phyloP scores from a whole-genome alignment of 768 basidiomycete species.

The Leccinum longicurvipes region DNA sequence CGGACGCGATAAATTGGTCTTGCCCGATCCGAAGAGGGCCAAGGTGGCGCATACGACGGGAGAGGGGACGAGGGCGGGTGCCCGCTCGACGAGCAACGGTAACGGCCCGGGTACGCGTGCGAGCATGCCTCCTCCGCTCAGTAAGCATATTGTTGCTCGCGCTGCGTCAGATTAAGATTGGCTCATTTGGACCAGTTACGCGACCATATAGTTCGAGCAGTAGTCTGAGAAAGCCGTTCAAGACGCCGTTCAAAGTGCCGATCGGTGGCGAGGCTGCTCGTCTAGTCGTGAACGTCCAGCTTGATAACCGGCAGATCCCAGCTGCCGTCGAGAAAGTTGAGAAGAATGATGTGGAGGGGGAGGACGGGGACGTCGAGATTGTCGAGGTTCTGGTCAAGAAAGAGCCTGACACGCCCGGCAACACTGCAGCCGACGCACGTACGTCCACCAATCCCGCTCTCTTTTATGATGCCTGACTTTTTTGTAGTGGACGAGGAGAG shows the following conservation, averaged over 20 bases:
- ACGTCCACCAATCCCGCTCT: neutral
- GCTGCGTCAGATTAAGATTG: neutral
- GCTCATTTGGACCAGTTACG: constrained; percentile 36
- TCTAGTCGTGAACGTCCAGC: constrained; percentile 1
- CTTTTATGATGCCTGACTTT: neutral
- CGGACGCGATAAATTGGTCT: constrained; percentile 4
- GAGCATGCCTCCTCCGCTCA: constrained; percentile 21
- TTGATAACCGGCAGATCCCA: neutral
- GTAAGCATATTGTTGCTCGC: constrained; percentile 13
- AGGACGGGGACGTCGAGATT: constrained; percentile 6
- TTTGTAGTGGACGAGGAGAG: constrained; percentile 10
- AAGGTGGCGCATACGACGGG: constrained; percentile 13
- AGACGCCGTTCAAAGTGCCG: constrained; percentile 37
- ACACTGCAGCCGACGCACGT: neutral
- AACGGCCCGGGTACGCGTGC: neutral
- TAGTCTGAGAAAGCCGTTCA: constrained; percentile 53
- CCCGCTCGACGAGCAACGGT: neutral
- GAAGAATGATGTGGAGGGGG: neutral
- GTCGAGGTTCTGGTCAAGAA: constrained; percentile 7
- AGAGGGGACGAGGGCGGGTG: neutral
- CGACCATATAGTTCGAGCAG: constrained; percentile 42
- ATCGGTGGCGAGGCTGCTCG: constrained; percentile 40
- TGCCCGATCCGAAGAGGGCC: constrained; percentile 20
- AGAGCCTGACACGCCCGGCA: neutral
- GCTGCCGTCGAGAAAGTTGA: neutral